Evolutionary conservation across 208 protist species (phyloP).

Genomic region (Blastocrithidia nonstop): DNA sequence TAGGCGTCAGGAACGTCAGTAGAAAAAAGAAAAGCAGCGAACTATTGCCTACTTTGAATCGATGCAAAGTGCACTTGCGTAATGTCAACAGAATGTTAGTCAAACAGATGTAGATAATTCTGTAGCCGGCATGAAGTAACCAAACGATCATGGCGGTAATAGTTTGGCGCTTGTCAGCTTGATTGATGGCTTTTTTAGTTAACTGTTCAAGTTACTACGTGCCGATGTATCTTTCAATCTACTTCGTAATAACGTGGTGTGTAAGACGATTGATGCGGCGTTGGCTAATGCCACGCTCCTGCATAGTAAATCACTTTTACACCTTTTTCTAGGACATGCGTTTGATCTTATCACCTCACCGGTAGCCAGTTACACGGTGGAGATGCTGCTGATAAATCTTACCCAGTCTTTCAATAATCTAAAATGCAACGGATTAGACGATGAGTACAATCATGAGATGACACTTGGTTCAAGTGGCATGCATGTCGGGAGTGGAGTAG

Average conservation of each 20-base stretch:
- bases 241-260: conserved; percentile 62
- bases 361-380: conserved; percentile 72
- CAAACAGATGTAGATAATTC: too few species aligned
- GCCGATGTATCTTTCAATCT: conserved; percentile 58
- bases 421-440: conserved; percentile 10
- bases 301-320: conserved; percentile 75
- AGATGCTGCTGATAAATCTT: conserved; percentile 56
- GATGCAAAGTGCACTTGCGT: conserved; percentile 50
- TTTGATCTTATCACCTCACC: conserved; percentile 49
- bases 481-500: conserved; percentile 65
- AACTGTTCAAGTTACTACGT: conserved; percentile 69
- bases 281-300: conserved; percentile 55
- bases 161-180: conserved; percentile 30
- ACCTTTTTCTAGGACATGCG: conserved; percentile 66
- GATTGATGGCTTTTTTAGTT: conserved; percentile 80
- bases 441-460: conserved; percentile 34
- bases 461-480: conserved; percentile 39
- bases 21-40: conserved; percentile 80
- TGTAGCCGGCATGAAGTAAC: too few species aligned
- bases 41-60: conserved; percentile 75
- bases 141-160: conserved; percentile 31
- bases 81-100: too few species aligned
- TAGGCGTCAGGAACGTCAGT: conserved; percentile 51
- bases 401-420: conserved; percentile 46
- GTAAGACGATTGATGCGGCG: conserved; percentile 71